phyloP scores from a whole-genome alignment of 192 early-diverging fungal genomes.

The Kickxella alabastrina region DNA sequence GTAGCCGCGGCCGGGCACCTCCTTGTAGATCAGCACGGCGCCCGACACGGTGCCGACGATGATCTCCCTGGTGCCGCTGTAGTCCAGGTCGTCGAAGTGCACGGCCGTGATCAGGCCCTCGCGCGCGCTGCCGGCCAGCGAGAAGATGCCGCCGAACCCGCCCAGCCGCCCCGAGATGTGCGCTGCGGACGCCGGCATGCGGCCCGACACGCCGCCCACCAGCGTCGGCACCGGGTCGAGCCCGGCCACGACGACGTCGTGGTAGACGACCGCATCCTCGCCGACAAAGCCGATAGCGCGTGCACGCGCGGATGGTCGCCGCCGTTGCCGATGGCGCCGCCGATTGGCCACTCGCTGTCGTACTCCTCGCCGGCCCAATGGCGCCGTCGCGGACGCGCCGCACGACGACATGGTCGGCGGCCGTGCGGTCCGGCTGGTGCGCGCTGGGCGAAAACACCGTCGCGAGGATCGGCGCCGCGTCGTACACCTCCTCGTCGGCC shows the following conservation, averaged over 20 bases:
- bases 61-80: constrained; percentile 35
- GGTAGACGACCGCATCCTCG: constrained; percentile 48
- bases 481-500: constrained; percentile 48
- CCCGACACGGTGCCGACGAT: constrained; percentile 44
- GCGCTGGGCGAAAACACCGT: constrained; percentile 42
- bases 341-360: constrained; percentile 35
- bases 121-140: constrained; percentile 33
- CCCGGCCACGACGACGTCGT: constrained; percentile 41
- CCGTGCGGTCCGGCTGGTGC: background rate
- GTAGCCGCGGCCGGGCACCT: constrained; percentile 31
- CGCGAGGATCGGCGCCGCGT: constrained; percentile 40
- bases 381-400: too few species aligned
- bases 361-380: constrained; percentile 28
- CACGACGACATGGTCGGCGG: too few species aligned
- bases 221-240: constrained; percentile 50
- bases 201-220: constrained; percentile 27
- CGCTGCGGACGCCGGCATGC: constrained; percentile 23
- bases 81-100: constrained; percentile 48
- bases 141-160: constrained; percentile 40
- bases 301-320: constrained; percentile 25
- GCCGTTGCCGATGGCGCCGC: background rate
- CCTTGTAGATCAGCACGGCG: constrained; percentile 46
- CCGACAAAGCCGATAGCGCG: constrained; percentile 45
- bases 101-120: constrained; percentile 45
- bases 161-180: constrained; percentile 36